Evolutionary conservation across 2,329 filamentous ascomycete species (phyloP).

Genomic region (Fusarium nematophilum): DNA sequence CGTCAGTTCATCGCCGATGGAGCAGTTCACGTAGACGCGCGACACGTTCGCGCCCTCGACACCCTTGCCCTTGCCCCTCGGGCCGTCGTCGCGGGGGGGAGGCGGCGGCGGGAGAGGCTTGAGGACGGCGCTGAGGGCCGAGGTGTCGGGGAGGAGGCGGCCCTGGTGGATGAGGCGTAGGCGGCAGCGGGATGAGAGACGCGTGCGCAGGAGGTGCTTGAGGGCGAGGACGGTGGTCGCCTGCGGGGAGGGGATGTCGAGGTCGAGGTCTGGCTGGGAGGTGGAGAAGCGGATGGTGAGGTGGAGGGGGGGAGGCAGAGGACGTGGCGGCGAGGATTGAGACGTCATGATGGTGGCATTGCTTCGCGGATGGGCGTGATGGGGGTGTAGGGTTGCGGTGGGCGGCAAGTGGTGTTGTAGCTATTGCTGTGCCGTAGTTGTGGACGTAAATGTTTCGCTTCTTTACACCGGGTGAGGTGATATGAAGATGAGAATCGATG

Average conservation of each 20-base stretch:
- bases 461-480: background rate
- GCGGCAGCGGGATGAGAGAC: slow-evolving; percentile 75
- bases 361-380: background rate
- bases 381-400: rapidly evolving
- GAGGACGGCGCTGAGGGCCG: slow-evolving; percentile 75
- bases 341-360: slow-evolving; percentile 46
- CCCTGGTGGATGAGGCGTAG: slow-evolving; percentile 92
- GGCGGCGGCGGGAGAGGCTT: slow-evolving; percentile 70
- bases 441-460: no score
- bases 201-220: slow-evolving; percentile 82
- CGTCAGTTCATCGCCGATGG: slow-evolving; percentile 81
- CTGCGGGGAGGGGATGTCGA: slow-evolving; percentile 77
- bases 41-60: slow-evolving; percentile 62
- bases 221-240: slow-evolving; percentile 80
- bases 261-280: slow-evolving; percentile 82
- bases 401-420: no score
- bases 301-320: slow-evolving; percentile 64
- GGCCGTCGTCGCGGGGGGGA: slow-evolving; percentile 54
- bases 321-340: slow-evolving; percentile 30
- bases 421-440: no score
- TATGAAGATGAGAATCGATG: background rate
- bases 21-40: slow-evolving; percentile 92
- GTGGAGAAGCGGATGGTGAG: slow-evolving; percentile 92
- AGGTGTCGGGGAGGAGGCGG: slow-evolving; percentile 81
- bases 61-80: slow-evolving; percentile 69